Conservation (phyloP, 306 rosid genomes). For the Notholithocarpus densiflorus region DNA sequence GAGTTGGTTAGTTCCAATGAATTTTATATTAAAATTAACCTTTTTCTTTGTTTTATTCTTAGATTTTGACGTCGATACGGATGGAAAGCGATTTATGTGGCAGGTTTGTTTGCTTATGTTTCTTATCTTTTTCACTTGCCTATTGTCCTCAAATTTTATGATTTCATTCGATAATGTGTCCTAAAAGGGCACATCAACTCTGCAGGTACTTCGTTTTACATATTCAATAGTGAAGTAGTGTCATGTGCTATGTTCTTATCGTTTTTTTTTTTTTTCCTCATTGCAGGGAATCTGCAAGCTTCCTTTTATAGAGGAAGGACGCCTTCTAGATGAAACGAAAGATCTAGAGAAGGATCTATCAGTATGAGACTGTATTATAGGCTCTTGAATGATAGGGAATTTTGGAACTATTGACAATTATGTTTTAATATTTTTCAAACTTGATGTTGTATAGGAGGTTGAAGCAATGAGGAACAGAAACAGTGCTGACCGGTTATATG, state of each 20-base stretch:
- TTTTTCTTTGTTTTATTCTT: not conserved
- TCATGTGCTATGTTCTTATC: not conserved
- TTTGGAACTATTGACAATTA: not conserved
- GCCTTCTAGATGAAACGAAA: constrained; percentile 44
- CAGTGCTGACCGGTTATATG: constrained; percentile 31
- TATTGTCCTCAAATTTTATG: not conserved
- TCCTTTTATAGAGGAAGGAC: constrained; percentile 46
- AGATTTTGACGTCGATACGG: constrained; percentile 53
- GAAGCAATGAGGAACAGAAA: constrained; percentile 35
- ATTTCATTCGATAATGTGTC: too few relatives aligned
- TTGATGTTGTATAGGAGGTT: constrained; percentile 14
- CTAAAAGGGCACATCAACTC: too few relatives aligned
- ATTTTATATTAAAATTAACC: not conserved
- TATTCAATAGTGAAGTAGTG: not conserved
- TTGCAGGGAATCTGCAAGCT: constrained; percentile 47
- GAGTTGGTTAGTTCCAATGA: not conserved
- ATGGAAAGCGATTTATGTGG: constrained; percentile 51
- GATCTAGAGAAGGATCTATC: constrained; percentile 22
- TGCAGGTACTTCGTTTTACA: not conserved
- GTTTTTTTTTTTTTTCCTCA: not conserved
- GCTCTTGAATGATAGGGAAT: not conserved
- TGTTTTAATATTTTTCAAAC: not conserved
- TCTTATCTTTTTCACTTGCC: not conserved
- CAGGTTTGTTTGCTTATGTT: constrained; percentile 46
- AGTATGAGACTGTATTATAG: constrained; percentile 24